Evolutionary conservation across 2,329 filamentous ascomycete genomes (phyloP).

Genomic region (Aspergillus sp.): DNA sequence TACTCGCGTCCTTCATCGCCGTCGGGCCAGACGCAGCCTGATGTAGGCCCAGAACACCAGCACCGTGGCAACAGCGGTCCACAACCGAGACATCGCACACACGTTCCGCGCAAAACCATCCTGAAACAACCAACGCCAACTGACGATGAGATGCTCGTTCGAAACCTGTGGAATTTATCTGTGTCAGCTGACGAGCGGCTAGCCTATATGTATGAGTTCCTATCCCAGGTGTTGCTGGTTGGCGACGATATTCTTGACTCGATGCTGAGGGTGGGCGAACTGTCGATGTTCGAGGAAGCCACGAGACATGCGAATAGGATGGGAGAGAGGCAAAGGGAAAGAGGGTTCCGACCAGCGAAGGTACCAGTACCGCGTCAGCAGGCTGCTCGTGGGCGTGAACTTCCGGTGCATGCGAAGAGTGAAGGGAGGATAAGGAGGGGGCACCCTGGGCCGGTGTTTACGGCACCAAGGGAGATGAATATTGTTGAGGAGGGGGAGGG

Average conservation of each 20-base stretch:
- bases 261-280: constrained; percentile 6
- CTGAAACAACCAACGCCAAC: constrained; percentile 15
- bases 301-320: background rate
- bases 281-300: constrained; percentile 3
- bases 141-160: constrained; percentile 15
- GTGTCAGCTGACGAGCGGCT: constrained; percentile 4
- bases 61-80: background rate
- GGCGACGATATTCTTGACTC: constrained; percentile 10
- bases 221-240: background rate
- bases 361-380: background rate
- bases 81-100: background rate
- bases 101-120: constrained; percentile 4
- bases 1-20: background rate
- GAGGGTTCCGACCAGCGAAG: background rate
- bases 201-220: constrained; percentile 8
- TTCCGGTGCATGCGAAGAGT: background rate
- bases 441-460: background rate
- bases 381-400: background rate
- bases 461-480: background rate
- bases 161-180: constrained; percentile 13
- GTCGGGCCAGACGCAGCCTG: background rate
- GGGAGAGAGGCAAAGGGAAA: background rate
- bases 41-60: background rate
- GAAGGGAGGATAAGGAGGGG: background rate
- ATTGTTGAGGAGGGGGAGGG: background rate